A percentile compares a stretch with the other conserved stretches of the same genome.
Evolutionary conservation across 495 filamentous ascomycete genomes (phyloP).

Genomic region (Penicillium verhagenii): DNA sequence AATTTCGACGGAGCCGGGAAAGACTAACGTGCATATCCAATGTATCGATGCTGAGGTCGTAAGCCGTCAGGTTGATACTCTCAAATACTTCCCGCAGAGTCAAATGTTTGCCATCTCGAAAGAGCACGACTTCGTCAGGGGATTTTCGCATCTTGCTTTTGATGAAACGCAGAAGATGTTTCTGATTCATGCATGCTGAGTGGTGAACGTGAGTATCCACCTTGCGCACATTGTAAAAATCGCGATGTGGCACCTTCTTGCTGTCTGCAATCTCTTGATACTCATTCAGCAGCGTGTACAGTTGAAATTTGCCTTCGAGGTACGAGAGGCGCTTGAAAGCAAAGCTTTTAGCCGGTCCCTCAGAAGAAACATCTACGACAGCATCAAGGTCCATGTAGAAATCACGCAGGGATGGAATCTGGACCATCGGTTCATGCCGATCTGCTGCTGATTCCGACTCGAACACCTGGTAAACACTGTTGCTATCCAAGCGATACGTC

Average conservation of each 20-base stretch:
- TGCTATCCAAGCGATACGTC: constrained; percentile 76
- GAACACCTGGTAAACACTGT: constrained; percentile 89
- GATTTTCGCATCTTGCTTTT: constrained; percentile 99
- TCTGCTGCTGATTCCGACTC: constrained; percentile 59
- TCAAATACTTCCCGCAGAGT: constrained; percentile 93
- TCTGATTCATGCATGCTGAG: constrained; percentile 99
- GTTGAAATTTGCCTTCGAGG: constrained; percentile 92
- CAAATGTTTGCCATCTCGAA: constrained; percentile 87
- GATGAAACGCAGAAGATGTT: constrained; percentile 95
- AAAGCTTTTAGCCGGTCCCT: constrained; percentile 95
- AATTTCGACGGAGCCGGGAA: not conserved
- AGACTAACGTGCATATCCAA: constrained; percentile 91
- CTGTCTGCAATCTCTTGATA: constrained; percentile 98
- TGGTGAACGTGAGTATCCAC: constrained; percentile 99
- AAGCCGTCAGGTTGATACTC: constrained; percentile 94
- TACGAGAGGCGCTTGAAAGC: constrained; percentile 93
- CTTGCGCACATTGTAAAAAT: constrained; percentile 98
- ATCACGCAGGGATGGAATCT: constrained; percentile 84
- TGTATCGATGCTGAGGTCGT: constrained; percentile 97
- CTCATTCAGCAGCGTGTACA: constrained; percentile 88
- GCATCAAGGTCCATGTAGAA: constrained; percentile 95
- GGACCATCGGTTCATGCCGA: constrained; percentile 64
- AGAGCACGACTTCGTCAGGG: constrained; percentile 90
- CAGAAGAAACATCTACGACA: constrained; percentile 78
- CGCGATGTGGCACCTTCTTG: constrained; percentile 93